These are phyloP conservation scores for Didymosphaeria variabile DNA, from an alignment of 2,329 filamentous ascomycete species.

Conservation along the genomic window DNA sequence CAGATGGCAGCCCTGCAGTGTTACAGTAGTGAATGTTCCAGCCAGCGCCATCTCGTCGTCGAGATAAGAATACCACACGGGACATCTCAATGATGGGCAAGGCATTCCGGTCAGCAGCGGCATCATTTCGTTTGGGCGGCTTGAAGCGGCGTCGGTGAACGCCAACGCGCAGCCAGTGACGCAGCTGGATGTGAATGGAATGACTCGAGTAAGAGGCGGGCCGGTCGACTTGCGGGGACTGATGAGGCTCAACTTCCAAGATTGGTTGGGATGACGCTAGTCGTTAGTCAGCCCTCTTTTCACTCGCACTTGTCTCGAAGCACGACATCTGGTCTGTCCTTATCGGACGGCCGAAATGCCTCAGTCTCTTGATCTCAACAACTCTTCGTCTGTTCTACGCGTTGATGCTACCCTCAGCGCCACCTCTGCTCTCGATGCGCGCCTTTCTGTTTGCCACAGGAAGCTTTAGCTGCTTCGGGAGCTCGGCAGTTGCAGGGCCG, in stretches of 20 bases:
- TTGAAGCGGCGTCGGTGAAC: neutral
- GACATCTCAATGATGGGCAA: neutral
- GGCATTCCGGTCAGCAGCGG: neutral
- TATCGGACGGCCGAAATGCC: neutral
- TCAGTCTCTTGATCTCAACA: neutral
- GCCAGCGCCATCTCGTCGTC: neutral
- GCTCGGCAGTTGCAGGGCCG: neutral
- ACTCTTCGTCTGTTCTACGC: neutral
- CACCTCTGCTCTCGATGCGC: neutral
- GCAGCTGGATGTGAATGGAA: neutral
- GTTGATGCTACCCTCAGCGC: neutral
- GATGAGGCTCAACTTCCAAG: neutral
- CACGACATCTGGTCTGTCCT: no score
- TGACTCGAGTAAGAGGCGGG: neutral
- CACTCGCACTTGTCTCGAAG: neutral
- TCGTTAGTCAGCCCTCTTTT: neutral
- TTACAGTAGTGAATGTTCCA: neutral
- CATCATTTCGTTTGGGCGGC: neutral
- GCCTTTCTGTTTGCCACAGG: neutral
- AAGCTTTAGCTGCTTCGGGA: neutral
- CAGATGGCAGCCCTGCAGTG: neutral
- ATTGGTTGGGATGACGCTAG: neutral
- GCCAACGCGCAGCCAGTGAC: neutral
- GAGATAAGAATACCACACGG: neutral
- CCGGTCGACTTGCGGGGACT: neutral